Evolutionary conservation across 345 rosid species (phyloP), one percentile per base, ranked within the genome.

Genomic region (Rhodamnia rubescens): DNA sequence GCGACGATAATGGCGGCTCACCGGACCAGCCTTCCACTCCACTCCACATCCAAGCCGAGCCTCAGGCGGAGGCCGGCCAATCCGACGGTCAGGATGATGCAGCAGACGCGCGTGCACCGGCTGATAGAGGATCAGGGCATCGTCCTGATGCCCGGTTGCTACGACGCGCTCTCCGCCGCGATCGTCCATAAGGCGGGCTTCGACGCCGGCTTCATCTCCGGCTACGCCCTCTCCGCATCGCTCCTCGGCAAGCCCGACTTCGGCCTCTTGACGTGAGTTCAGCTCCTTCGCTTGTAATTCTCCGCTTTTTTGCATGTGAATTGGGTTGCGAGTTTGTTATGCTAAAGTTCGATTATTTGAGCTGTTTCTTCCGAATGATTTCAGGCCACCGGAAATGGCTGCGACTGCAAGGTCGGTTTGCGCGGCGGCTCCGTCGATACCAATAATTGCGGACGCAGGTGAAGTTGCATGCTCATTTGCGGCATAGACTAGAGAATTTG

Each of bases 111-210:
- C 50, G 84, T 93, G 9, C 91, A 89, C 85, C 90, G 91, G 85
- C 87, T 90, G 54, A 91, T 93, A 53, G 90, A 93, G 91, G 87
- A 91, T 42, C 87, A 92, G 84, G 95, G 92, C 32, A 85, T 87
- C 0, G 89, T 91, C 24, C 88, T 92, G 55, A 78, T 92, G 88
- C 94, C 92, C 3, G 92, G 95, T 7, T 90, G 92, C 85, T 92
- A 90, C 87, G 95, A 93, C 84, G 92, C 92, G 7, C 89, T 90
- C 78, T 92, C 94, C 40, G 92, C 93, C 3, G 89, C 92, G 74
- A 89, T 91, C 7, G 90, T 92, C 15, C 89, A 92, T 83, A 90
- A 90, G 10, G 85, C 91, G 24, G 91, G 94, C 13, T 92, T 90
- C 89, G 85, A 59, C 61, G 92, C 93, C 47, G 91, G 92, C 5